These are phyloP conservation scores for Nicotiana paniculata DNA, from an alignment of 257 asterid genomes.

Conservation along the genomic window DNA sequence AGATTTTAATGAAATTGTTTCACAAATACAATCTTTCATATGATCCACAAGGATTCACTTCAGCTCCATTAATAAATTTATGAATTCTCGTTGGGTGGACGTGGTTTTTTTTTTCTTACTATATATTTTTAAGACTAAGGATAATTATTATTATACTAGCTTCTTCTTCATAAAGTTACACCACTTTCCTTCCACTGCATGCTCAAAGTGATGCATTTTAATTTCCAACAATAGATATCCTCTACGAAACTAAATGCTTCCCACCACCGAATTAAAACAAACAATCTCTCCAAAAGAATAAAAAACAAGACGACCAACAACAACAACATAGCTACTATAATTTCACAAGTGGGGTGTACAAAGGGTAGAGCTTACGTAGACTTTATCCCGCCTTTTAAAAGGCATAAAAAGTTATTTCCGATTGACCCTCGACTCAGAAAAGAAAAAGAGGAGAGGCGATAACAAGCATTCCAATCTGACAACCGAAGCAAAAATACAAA, in stretches of 20 bases:
- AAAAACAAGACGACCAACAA: too few species aligned
- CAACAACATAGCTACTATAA: too few species aligned
- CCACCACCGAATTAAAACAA: slow-evolving; percentile 6
- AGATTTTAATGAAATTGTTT: background rate
- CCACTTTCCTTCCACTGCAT: slow-evolving; percentile 13
- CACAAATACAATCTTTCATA: slow-evolving; percentile 10
- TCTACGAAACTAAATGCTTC: background rate
- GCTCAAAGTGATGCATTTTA: too few species aligned
- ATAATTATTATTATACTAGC: background rate
- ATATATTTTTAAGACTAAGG: background rate
- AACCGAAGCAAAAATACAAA: background rate
- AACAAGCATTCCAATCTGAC: too few species aligned
- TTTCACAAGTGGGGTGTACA: too few species aligned
- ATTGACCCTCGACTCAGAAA: too few species aligned
- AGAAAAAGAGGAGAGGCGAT: too few species aligned
- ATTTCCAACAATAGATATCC: background rate
- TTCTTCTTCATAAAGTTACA: slow-evolving; percentile 17
- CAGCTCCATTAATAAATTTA: too few species aligned
- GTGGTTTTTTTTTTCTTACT: background rate
- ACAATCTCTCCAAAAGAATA: too few species aligned
- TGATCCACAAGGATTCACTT: slow-evolving; percentile 14
- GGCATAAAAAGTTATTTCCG: too few species aligned
- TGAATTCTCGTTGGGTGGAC: slow-evolving; percentile 1
- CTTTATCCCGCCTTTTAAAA: too few species aligned
- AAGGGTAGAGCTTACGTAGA: too few species aligned